Evolutionary conservation across 331 rosid species (phyloP).

Genomic region (Acacia concinna): DNA sequence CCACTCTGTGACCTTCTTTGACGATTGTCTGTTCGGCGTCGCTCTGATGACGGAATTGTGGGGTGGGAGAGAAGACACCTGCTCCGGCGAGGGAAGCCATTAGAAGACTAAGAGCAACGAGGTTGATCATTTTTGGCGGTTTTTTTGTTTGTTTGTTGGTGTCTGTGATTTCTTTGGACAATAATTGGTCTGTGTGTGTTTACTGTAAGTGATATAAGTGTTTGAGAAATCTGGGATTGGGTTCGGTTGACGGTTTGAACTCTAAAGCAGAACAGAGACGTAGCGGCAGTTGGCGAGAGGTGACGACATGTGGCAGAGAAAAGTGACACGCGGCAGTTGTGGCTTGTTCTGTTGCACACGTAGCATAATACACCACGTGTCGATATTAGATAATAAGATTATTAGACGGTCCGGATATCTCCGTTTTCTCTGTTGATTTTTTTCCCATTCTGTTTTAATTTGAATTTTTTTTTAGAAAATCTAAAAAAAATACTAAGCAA

Average conservation of each 20-base stretch:
- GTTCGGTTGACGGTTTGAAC: constrained; percentile 5
- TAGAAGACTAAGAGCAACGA: constrained; percentile 42
- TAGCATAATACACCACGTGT: constrained; percentile 26
- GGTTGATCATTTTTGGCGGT: constrained; percentile 45
- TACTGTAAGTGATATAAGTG: not conserved
- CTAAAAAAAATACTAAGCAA: no score
- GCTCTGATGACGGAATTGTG: not conserved
- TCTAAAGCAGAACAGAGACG: not conserved
- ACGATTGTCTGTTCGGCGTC: constrained; percentile 41
- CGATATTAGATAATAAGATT: not conserved
- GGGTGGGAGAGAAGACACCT: constrained; percentile 47
- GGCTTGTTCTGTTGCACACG: constrained; percentile 25
- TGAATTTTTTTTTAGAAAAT: no score
- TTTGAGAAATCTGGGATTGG: not conserved
- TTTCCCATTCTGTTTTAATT: no score
- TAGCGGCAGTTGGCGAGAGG: not conserved
- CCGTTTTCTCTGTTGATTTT: not conserved
- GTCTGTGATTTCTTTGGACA: not conserved
- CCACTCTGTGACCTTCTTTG: constrained; percentile 58
- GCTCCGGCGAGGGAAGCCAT: constrained; percentile 48
- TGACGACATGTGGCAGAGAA: constrained; percentile 23
- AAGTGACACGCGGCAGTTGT: not conserved
- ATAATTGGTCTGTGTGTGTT: not conserved
- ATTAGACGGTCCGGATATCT: not conserved
- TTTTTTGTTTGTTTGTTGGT: not conserved